phyloP scores from a whole-genome alignment of 176 grass and related monocot genomes.

The Saccharum officinarum region DNA sequence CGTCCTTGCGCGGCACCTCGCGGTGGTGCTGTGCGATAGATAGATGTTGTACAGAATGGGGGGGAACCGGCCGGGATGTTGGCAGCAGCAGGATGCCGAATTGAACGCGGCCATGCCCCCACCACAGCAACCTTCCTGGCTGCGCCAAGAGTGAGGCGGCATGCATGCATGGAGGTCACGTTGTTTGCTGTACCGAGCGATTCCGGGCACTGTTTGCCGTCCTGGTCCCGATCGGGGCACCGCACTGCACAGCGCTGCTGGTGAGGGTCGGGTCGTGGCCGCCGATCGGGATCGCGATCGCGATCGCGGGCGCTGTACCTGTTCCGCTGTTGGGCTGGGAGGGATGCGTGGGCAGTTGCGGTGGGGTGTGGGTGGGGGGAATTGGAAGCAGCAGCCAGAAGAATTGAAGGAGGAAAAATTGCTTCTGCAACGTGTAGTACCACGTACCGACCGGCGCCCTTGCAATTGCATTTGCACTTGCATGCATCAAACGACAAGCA shows the following conservation, averaged over 20 bases:
- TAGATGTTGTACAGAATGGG: background rate
- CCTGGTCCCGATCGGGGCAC: conserved; percentile 12
- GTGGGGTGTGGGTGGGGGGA: background rate
- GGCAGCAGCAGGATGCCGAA: background rate
- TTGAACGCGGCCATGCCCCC: background rate
- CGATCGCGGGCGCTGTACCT: background rate
- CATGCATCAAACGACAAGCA: conserved; percentile 12
- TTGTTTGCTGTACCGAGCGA: conserved; percentile 11
- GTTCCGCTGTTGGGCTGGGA: background rate
- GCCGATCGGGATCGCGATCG: background rate
- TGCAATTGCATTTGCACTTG: background rate
- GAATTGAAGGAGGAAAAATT: background rate
- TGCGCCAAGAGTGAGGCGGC: background rate
- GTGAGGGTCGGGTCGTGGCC: background rate
- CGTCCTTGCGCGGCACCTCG: too few relatives aligned
- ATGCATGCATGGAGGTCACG: background rate
- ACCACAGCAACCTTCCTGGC: background rate
- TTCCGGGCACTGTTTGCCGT: background rate
- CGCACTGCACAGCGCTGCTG: background rate
- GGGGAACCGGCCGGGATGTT: background rate
- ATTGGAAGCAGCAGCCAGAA: background rate
- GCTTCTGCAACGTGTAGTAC: background rate
- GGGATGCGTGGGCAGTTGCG: background rate
- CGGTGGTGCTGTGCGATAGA: background rate
- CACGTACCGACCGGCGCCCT: background rate